These are phyloP conservation scores for Rutstroemia sp. DNA, from an alignment of 2,329 filamentous ascomycete species.

Conservation along the genomic window DNA sequence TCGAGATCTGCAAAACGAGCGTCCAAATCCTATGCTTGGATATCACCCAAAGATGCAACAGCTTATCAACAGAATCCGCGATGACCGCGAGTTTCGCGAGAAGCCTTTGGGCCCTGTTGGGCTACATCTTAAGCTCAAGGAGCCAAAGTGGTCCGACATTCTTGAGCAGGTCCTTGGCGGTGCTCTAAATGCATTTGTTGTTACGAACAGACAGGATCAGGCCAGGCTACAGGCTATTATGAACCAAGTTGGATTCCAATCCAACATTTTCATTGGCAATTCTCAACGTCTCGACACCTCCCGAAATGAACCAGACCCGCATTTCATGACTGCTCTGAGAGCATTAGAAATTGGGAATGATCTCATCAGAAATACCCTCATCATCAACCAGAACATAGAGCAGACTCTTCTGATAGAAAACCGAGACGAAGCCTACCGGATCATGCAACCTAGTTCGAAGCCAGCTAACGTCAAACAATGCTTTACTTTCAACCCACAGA, in stretches of 20 bases:
- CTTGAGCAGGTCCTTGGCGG: slow-evolving; percentile 71
- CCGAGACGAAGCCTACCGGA: slow-evolving; percentile 55
- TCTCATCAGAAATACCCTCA: slow-evolving; percentile 69
- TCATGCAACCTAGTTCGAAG: slow-evolving; percentile 55
- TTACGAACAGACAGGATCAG: slow-evolving; percentile 70
- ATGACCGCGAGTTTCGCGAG: slow-evolving; percentile 59
- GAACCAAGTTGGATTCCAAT: slow-evolving; percentile 40
- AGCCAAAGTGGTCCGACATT: slow-evolving; percentile 76
- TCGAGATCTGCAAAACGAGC: slow-evolving; percentile 45
- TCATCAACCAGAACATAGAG: slow-evolving; percentile 78
- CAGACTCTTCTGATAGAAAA: slow-evolving; percentile 72
- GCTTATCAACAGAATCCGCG: slow-evolving; percentile 61
- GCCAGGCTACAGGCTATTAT: slow-evolving; percentile 60
- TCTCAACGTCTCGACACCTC: slow-evolving; percentile 47
- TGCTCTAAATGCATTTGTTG: slow-evolving; percentile 69
- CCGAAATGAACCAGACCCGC: slow-evolving; percentile 64
- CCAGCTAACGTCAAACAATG: slow-evolving; percentile 67
- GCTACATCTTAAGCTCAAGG: slow-evolving; percentile 63
- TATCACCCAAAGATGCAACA: slow-evolving; percentile 56
- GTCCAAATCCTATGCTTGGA: slow-evolving; percentile 52
- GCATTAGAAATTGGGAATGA: slow-evolving; percentile 77
- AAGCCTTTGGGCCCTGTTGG: slow-evolving; percentile 82
- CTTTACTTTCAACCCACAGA: slow-evolving; percentile 58
- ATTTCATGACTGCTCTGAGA: slow-evolving; percentile 71
- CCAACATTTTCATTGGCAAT: slow-evolving; percentile 56